Percentiles rank a stretch among this genome's conserved stretches.
Conservation (phyloP, 257 asterid genomes). For the Solanum chiquidenum region DNA sequence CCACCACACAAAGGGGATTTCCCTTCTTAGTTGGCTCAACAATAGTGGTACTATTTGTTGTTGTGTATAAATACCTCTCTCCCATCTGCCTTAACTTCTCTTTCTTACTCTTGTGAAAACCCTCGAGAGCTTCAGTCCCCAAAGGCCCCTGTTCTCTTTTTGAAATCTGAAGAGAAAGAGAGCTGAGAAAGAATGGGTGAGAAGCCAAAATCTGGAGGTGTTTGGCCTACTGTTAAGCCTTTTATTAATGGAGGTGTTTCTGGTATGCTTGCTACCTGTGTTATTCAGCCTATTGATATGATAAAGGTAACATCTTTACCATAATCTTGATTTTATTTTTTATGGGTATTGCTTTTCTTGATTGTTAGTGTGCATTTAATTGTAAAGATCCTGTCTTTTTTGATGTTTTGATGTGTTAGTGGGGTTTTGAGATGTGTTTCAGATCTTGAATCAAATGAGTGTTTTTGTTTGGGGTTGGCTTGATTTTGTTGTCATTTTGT, state of each 20-base stretch:
- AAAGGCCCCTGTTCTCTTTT: not conserved
- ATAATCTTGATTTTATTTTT: not conserved
- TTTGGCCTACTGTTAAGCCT: slow-evolving; percentile 86
- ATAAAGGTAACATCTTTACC: slow-evolving; percentile 46
- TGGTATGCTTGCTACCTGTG: slow-evolving; percentile 97
- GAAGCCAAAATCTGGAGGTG: slow-evolving; percentile 63
- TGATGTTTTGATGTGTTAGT: not conserved
- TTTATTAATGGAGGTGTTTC: slow-evolving; percentile 86
- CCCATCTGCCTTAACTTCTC: not conserved
- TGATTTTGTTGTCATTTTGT: not conserved
- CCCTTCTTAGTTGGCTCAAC: not conserved
- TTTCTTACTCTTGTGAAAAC: not conserved
- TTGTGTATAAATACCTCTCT: not conserved
- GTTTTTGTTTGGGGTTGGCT: not conserved
- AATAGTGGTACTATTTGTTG: slow-evolving; percentile 6
- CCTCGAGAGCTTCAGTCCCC: not conserved
- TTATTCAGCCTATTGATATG: slow-evolving; percentile 95
- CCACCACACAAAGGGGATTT: not conserved
- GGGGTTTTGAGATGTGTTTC: not conserved
- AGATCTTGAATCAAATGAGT: slow-evolving; percentile 9
- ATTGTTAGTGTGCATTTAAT: not conserved
- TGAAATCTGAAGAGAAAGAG: slow-evolving; percentile 36
- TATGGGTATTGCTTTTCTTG: not conserved
- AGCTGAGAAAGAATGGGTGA: slow-evolving; percentile 9
- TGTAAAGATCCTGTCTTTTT: not conserved